Evolutionary conservation across 768 basidiomycete species (phyloP).

Genomic region (Chiua virens): DNA sequence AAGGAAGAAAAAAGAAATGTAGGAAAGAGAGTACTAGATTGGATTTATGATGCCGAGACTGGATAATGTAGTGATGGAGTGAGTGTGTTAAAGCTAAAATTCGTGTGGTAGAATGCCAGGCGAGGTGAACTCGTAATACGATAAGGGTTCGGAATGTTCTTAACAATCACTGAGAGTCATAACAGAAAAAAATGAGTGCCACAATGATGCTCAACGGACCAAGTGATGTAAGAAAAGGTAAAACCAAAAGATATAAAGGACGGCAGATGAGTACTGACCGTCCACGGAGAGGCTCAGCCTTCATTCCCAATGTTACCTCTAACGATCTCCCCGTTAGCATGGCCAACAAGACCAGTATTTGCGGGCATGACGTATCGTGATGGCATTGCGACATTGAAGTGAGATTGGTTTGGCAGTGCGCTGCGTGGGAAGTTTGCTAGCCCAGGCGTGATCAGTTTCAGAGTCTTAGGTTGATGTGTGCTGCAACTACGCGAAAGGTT

Average conservation of each 20-base stretch:
- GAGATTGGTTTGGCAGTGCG: conserved; percentile 49
- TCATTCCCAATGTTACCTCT: conserved; percentile 24
- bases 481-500: conserved; percentile 61
- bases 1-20: neutral
- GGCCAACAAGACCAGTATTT: conserved; percentile 3
- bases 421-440: conserved; percentile 47
- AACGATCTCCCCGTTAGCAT: conserved; percentile 14
- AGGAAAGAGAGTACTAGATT: conserved; percentile 23
- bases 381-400: conserved; percentile 42
- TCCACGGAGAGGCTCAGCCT: conserved; percentile 31
- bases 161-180: conserved; percentile 9
- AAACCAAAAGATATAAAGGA: neutral
- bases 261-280: conserved; percentile 9
- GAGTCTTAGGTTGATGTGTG: conserved; percentile 45
- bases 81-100: conserved; percentile 7
- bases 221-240: neutral
- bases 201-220: neutral
- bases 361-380: conserved; percentile 14
- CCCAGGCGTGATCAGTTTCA: conserved; percentile 36
- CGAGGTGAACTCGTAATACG: conserved; percentile 2
- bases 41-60: conserved; percentile 25
- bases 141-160: conserved; percentile 13
- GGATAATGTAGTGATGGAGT: conserved; percentile 25
- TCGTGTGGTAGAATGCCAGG: conserved; percentile 21
- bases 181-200: neutral